These are phyloP conservation scores for Scleromitrula shiraiana DNA, from an alignment of 2,329 filamentous ascomycete genomes.

Conservation along the genomic window DNA sequence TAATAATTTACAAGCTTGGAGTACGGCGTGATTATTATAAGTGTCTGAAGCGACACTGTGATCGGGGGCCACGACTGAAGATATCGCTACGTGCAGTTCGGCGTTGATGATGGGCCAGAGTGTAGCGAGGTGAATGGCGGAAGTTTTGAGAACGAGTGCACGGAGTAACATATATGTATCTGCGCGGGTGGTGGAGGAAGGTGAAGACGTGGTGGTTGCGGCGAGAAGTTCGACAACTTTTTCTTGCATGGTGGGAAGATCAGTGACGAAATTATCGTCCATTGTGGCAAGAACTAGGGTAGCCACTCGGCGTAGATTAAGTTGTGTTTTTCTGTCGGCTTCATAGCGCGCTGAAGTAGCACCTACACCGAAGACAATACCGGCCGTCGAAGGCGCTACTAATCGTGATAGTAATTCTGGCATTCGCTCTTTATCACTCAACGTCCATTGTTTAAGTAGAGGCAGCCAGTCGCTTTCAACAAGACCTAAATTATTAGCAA, in stretches of 20 bases:
- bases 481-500: constrained; percentile 58
- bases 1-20: constrained; percentile 91
- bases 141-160: constrained; percentile 71
- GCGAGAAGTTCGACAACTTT: constrained; percentile 80
- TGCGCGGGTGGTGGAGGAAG: constrained; percentile 79
- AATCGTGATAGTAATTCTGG: constrained; percentile 72
- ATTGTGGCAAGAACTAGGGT: constrained; percentile 70
- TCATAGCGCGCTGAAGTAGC: constrained; percentile 90
- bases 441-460: constrained; percentile 73
- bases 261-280: constrained; percentile 71
- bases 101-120: constrained; percentile 87
- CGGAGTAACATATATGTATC: constrained; percentile 87
- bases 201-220: constrained; percentile 81
- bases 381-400: constrained; percentile 79
- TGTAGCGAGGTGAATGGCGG: constrained; percentile 68
- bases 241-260: constrained; percentile 66
- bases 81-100: constrained; percentile 74
- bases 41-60: constrained; percentile 57
- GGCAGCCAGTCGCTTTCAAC: constrained; percentile 73
- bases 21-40: constrained; percentile 66
- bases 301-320: constrained; percentile 77
- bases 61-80: constrained; percentile 62
- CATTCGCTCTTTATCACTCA: constrained; percentile 82
- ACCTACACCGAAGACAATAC: constrained; percentile 97
- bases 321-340: constrained; percentile 85